Evolutionary conservation across 805 yeast species (phyloP).

Genomic region (Suhomyces kilbournensis): DNA sequence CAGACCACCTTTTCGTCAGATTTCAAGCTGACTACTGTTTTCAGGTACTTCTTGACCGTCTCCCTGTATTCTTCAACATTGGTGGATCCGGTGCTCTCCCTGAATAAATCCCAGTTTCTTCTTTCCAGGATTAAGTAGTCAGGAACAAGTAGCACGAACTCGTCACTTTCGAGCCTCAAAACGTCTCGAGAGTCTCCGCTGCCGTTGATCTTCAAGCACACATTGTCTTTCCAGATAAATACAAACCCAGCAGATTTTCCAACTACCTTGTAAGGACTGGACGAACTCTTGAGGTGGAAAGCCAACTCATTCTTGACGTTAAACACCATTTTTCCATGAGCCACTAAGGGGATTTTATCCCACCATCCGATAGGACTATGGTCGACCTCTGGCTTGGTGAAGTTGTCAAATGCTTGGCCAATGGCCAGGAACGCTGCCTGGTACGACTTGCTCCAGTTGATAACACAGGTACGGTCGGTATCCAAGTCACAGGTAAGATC

Average conservation of each 20-base stretch:
- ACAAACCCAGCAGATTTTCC: slow-evolving; percentile 64
- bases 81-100: not conserved
- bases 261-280: slow-evolving; percentile 54
- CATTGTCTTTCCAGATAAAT: slow-evolving; percentile 61
- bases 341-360: slow-evolving; percentile 52
- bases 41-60: slow-evolving; percentile 19
- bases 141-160: slow-evolving; percentile 58
- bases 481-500: slow-evolving; percentile 46
- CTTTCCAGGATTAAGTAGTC: slow-evolving; percentile 37
- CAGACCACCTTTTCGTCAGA: slow-evolving; percentile 66
- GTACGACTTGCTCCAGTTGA: slow-evolving; percentile 64
- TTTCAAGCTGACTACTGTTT: slow-evolving; percentile 52
- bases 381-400: slow-evolving; percentile 44
- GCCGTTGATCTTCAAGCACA: slow-evolving; percentile 49
- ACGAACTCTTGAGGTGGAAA: slow-evolving; percentile 60
- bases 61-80: not conserved
- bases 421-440: slow-evolving; percentile 60
- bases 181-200: slow-evolving; percentile 48
- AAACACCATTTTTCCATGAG: slow-evolving; percentile 53
- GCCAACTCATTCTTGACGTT: slow-evolving; percentile 52
- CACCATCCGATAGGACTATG: slow-evolving; percentile 48
- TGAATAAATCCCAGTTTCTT: slow-evolving; percentile 38
- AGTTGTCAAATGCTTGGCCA: slow-evolving; percentile 37
- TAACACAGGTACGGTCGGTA: slow-evolving; percentile 46
- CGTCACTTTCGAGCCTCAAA: slow-evolving; percentile 51